Evolutionary conservation across 148 eudicot species (phyloP).

Genomic region (Camellia japonica): DNA sequence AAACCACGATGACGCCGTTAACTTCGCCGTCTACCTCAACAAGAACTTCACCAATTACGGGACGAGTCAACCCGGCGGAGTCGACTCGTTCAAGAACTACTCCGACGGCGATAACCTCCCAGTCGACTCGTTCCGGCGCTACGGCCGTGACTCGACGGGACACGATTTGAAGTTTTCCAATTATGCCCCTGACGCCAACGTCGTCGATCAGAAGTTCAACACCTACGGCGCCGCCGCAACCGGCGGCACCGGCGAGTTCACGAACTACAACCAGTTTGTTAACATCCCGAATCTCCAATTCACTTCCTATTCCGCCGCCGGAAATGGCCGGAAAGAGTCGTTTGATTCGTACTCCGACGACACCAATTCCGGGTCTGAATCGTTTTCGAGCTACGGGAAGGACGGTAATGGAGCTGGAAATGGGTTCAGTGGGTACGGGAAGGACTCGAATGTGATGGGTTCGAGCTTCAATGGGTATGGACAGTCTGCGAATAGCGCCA

Average conservation of each 20-base stretch:
- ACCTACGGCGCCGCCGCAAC: slow-evolving; percentile 55
- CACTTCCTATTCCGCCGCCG: slow-evolving; percentile 55
- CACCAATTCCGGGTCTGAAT: slow-evolving; percentile 49
- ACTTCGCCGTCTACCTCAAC: slow-evolving; percentile 40
- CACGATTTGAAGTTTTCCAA: slow-evolving; percentile 45
- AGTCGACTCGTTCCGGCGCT: slow-evolving; percentile 48
- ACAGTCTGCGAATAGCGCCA: slow-evolving; percentile 33
- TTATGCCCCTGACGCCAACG: slow-evolving; percentile 46
- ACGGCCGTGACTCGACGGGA: slow-evolving; percentile 64
- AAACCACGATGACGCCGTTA: slow-evolving; percentile 28
- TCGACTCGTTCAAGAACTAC: slow-evolving; percentile 56
- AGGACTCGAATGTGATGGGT: slow-evolving; percentile 40
- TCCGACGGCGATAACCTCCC: slow-evolving; percentile 36
- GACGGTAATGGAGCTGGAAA: slow-evolving; percentile 45
- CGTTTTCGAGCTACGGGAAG: slow-evolving; percentile 56
- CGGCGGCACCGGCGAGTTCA: slow-evolving; percentile 57
- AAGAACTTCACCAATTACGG: slow-evolving; percentile 81
- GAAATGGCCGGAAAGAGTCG: slow-evolving; percentile 41
- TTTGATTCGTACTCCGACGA: slow-evolving; percentile 36
- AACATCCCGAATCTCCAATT: slow-evolving; percentile 52
- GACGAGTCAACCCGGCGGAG: slow-evolving; percentile 36
- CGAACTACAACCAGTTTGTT: slow-evolving; percentile 28
- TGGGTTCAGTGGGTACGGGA: slow-evolving; percentile 39
- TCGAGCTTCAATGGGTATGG: slow-evolving; percentile 45
- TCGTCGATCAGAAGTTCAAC: slow-evolving; percentile 46